Evolutionary conservation across 139 green algal genomes (phyloP).

Genomic region (Deuterostichococcus epilithicus): DNA sequence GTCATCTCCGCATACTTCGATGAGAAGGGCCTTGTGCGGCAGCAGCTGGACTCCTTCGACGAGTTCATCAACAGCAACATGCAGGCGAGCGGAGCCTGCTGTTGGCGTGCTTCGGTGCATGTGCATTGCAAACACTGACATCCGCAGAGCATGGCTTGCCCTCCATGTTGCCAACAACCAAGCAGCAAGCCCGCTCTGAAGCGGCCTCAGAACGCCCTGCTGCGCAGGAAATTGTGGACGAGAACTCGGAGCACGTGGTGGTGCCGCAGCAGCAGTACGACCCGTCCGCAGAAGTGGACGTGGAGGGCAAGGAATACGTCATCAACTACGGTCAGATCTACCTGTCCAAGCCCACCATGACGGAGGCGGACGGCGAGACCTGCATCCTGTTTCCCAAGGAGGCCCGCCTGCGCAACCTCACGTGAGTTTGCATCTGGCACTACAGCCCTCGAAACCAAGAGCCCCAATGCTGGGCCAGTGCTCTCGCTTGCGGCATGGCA

Average conservation of each 20-base stretch:
- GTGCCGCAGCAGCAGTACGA: slow-evolving; percentile 80
- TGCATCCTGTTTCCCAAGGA: slow-evolving; percentile 91
- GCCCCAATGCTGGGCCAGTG: no score
- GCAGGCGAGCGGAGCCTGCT: slow-evolving; percentile 65
- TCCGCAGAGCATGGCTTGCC: background rate
- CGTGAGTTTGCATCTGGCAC: slow-evolving; percentile 41
- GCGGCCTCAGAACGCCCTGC: background rate
- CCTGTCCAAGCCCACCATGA: slow-evolving; percentile 87
- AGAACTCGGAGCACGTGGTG: slow-evolving; percentile 59
- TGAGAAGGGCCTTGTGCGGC: slow-evolving; percentile 92
- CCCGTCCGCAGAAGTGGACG: slow-evolving; percentile 29
- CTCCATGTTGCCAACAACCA: no score
- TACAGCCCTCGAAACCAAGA: no score
- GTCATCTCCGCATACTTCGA: slow-evolving; percentile 94
- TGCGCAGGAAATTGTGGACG: slow-evolving; percentile 70
- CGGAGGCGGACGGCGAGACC: slow-evolving; percentile 89
- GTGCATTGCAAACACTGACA: background rate
- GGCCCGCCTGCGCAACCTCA: slow-evolving; percentile 93
- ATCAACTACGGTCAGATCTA: slow-evolving; percentile 96
- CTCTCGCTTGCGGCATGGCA: no score
- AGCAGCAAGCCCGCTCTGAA: background rate
- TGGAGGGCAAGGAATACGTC: slow-evolving; percentile 42
- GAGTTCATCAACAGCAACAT: slow-evolving; percentile 95
- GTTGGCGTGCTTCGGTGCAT: no score
- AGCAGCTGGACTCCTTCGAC: slow-evolving; percentile 99